Conservation (phyloP, 495 filamentous ascomycete genomes). For the Aspergillus mulundensis region DNA sequence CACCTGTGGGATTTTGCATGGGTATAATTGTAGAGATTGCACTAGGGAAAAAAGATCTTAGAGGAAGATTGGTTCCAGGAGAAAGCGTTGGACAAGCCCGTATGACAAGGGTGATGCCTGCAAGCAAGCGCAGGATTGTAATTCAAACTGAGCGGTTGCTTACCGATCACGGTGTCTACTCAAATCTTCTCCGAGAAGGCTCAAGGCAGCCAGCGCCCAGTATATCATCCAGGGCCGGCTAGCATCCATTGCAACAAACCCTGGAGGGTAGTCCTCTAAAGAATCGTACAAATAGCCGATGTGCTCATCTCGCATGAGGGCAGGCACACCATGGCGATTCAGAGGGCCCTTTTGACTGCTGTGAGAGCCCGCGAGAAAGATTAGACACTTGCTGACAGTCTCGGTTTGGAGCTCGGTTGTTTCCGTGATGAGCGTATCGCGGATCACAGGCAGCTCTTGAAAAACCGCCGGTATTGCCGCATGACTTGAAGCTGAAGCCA, state of each 20-base stretch:
- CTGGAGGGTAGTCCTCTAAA: slow-evolving; percentile 60
- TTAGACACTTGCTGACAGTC: slow-evolving; percentile 64
- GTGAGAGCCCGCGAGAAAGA: slow-evolving; percentile 53
- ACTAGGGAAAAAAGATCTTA: slow-evolving; percentile 29
- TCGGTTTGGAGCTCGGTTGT: slow-evolving; percentile 64
- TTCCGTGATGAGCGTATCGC: slow-evolving; percentile 63
- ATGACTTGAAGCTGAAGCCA: slow-evolving; percentile 22
- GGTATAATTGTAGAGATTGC: slow-evolving; percentile 66
- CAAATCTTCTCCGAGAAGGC: slow-evolving; percentile 72
- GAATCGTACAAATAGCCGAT: slow-evolving; percentile 67
- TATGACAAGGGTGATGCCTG: not conserved
- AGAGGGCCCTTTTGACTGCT: slow-evolving; percentile 40
- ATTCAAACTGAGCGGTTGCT: slow-evolving; percentile 18
- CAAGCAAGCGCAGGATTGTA: slow-evolving; percentile 3
- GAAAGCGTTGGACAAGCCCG: not conserved
- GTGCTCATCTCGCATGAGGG: slow-evolving; percentile 66
- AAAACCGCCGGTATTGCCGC: slow-evolving; percentile 61
- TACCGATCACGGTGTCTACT: slow-evolving; percentile 61
- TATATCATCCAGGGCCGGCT: slow-evolving; percentile 90
- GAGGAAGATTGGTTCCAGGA: not conserved
- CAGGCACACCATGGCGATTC: slow-evolving; percentile 69
- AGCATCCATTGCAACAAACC: slow-evolving; percentile 70
- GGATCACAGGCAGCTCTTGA: slow-evolving; percentile 56
- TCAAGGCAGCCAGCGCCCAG: slow-evolving; percentile 75
- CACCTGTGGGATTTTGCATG: slow-evolving; percentile 78